Base-by-base conservation (phyloP, 768 basidiomycete species). In the Russula lepida region DNA sequence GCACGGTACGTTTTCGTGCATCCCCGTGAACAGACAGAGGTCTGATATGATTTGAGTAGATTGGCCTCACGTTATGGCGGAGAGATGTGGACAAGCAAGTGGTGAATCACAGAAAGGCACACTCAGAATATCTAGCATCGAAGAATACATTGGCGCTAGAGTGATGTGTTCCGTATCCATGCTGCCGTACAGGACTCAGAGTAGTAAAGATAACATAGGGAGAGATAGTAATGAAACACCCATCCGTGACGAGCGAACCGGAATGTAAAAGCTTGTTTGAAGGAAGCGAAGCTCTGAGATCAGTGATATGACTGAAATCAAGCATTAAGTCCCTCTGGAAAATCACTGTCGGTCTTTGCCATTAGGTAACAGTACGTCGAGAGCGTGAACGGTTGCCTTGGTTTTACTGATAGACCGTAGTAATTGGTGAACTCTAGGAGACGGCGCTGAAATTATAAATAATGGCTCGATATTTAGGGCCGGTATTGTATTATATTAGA, bases 241-340 rank as follows among this genome's bases (percentile, higher is more conserved):
- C n/a, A n/a, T n/a, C n/a, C n/a, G n/a, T n/a, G n/a, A n/a, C n/a
- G n/a, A n/a, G n/a, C n/a, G n/a, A n/a, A n/a, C n/a, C n/a, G 33
- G 46, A 58, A 6, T 27, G 21, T 48, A 44, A 62, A 59, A 35
- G 9, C n/a, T 68, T 78, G 78, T 80, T 21, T 61, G 79, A 75
- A 73, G 70, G 74, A 76, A 70, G 79, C 79, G 79, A 80, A 80
- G 79, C 79, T 71, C 66, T 30, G 56, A 49, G 39, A 47, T 60
- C 67, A 67, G 71, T 69, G 61, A 71, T 51, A 54, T 15, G 19
- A 59, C 65, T 73, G 63, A 67, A 71, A 65, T 64, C 64, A 52
- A 78, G 87, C 86, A 90, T 89, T 89, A 87, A 83, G 82, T 81
- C 81, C 79, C 75, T 80, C 83, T 71, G 74, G 69, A 21, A 46